Percentiles rank a stretch among this genome's conserved stretches.
phyloP scores from a whole-genome alignment of 208 protist genomes.

The Trypanosoma vivax region DNA sequence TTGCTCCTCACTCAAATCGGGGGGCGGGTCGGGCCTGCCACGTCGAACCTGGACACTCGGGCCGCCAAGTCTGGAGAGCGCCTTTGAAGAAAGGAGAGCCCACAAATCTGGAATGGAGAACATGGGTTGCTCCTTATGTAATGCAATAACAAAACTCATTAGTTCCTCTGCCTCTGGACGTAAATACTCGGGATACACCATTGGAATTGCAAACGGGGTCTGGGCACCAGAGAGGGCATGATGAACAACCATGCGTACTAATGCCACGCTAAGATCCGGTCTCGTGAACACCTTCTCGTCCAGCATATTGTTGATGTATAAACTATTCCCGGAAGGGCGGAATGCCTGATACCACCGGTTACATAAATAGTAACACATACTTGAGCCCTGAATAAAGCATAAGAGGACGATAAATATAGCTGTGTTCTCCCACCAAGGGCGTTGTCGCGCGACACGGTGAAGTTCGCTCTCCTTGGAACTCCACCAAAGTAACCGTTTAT shows the following conservation, averaged over 20 bases:
- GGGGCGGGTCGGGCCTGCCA: constrained; percentile 36
- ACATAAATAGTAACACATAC: constrained; percentile 43
- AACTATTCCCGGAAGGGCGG: constrained; percentile 60
- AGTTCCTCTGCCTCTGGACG: constrained; percentile 62
- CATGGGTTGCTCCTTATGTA: constrained; percentile 54
- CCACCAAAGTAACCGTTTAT: constrained; percentile 31
- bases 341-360: constrained; percentile 71
- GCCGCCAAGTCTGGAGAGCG: constrained; percentile 65
- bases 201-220: constrained; percentile 76
- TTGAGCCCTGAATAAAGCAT: constrained; percentile 61
- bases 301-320: constrained; percentile 42
- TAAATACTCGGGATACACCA: constrained; percentile 63
- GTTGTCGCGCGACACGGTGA: constrained; percentile 66
- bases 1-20: constrained; percentile 13
- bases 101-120: constrained; percentile 81
- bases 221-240: constrained; percentile 58
- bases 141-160: constrained; percentile 47
- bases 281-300: constrained; percentile 69
- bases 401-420: constrained; percentile 62
- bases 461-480: constrained; percentile 51
- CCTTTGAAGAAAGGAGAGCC: constrained; percentile 66
- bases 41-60: constrained; percentile 48
- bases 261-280: constrained; percentile 72
- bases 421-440: constrained; percentile 81
- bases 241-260: constrained; percentile 72